These are phyloP conservation scores for Collybia mongolica DNA, from an alignment of 768 basidiomycete species.

Conservation along the genomic window DNA sequence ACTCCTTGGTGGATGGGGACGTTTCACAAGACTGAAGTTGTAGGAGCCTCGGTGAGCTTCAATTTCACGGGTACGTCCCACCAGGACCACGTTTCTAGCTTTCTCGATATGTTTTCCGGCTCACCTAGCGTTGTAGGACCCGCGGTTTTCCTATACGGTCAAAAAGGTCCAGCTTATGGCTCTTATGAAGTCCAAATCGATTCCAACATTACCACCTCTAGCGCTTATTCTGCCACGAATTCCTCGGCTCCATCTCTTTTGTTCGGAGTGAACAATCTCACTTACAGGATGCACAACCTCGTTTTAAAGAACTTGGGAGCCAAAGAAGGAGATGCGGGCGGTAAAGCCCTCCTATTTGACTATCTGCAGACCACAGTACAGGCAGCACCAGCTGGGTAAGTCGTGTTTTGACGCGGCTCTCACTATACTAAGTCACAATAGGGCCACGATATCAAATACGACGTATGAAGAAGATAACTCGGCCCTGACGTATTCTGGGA, in stretches of 20 bases:
- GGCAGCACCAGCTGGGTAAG: conserved; percentile 42
- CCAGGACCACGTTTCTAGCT: neutral
- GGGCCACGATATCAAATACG: conserved; percentile 38
- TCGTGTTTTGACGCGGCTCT: neutral
- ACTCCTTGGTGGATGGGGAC: conserved; percentile 44
- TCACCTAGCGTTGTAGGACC: conserved; percentile 27
- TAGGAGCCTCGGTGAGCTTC: conserved; percentile 34
- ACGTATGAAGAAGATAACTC: conserved; percentile 40
- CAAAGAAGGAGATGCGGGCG: conserved; percentile 31
- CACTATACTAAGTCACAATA: conserved; percentile 7
- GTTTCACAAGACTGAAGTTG: conserved; percentile 37
- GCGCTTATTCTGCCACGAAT: conserved; percentile 32
- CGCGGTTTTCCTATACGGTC: conserved; percentile 41
- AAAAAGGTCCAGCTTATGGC: conserved; percentile 39
- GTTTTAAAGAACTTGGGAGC: conserved; percentile 41
- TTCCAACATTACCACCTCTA: conserved; percentile 20
- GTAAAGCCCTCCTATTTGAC: conserved; percentile 39
- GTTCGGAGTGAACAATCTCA: conserved; percentile 30
- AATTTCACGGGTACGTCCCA: conserved; percentile 40
- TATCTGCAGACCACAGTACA: conserved; percentile 40
- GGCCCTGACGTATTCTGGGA: conserved; percentile 36
- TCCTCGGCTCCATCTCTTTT: conserved; percentile 30
- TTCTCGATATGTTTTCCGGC: neutral
- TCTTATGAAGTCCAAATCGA: conserved; percentile 42
- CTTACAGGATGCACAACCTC: conserved; percentile 37